Evolutionary conservation across 257 asterid species (phyloP), one percentile per base, ranked within the genome.

Genomic region (Orobanche coerulescens): DNA sequence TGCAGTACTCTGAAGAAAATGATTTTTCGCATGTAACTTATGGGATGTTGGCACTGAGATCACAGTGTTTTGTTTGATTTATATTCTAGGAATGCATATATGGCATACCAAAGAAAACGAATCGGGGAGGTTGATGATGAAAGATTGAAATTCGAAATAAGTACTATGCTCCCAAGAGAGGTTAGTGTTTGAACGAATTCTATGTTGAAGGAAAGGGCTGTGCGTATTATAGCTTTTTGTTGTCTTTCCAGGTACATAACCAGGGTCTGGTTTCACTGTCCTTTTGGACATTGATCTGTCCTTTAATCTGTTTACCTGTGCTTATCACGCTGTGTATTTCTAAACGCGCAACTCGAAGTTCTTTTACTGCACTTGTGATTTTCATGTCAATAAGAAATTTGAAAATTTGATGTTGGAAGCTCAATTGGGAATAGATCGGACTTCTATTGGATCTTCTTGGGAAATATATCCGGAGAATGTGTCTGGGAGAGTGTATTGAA

Each of bases 111-210:
- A 47, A 79, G 75, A 71, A 84, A 65, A 64, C 81, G 88, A 36
- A 91, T 88, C 20, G 95, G 70, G 55, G 84, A 78, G 80, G 80
- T 88, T 62, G 91, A 81, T 57, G 98, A 92, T 68, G 90, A 79
- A 4, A 82, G 98, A 39, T 68, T 92, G 80, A 88, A 86, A 76
- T 92, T 92, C 40, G 98, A 92, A 72, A 76, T 84, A 69, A 81
- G 86, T 75, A 92, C 98, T 12, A 88, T 92, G 85, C 70, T 80
- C 43, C 59, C 94, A 24, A 86, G 98, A 70, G 95, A 89, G 96
- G 98, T 92, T 59, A 74, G 85, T 47, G 59, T 46, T 67, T 53
- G 39, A 1, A 43, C 19, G 56, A 49, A 31, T 65, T 64, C 16
- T 49, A 47, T 43, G 0, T 44, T 25, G 15, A 25, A 51, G 46